Base-by-base conservation (phyloP, 176 grass and related monocot genomes). In the Ensete glaucum region DNA sequence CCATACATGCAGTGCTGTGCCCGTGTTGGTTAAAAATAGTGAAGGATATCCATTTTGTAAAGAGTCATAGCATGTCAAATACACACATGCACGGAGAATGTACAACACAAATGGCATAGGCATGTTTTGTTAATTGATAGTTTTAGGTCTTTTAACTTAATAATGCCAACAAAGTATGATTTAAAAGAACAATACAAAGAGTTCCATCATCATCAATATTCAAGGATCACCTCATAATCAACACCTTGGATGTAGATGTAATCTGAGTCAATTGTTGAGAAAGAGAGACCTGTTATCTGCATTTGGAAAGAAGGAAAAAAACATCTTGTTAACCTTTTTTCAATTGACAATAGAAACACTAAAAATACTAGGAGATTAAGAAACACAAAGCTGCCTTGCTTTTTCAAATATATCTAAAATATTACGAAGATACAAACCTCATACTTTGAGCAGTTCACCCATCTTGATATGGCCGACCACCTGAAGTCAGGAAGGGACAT, bases 381-480 rank as follows among this genome's bases (percentile, higher is more conserved):
- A 29, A 24, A 74, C 66, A 82, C 76, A 76, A 1, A 78, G 29
- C 71, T 2, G 43, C 52, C 26, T 65, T 66, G 0, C 19, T 24
- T 72, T 3, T 85, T 22, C 11, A 59, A 15, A 66, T 12, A 64
- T 78, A 90, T 29, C 23, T 80, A 53, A 16, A 84, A 27, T 20
- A 66, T 51, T 71, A 85, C 8, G 25, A 72, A 76, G 22, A 78
- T 73, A 54, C 72, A 60, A 78, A 97, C 90, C 95, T 93, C 95
- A 54, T 93, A 98, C 73, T 98, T 93, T 82, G 95, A 93, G 88
- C 88, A 98, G 76, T 85, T 87, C 48, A 90, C 81, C 94, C 90
- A 98, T 89, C 90, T 87, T 66, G 88, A 93, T 23, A 93, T 73
- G 68, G 90, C 84, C 6, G 84, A 82, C 94, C 94, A 98, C 90